Evolutionary conservation across 2,329 filamentous ascomycete species (phyloP).

Genomic region (Triangularia setosa): DNA sequence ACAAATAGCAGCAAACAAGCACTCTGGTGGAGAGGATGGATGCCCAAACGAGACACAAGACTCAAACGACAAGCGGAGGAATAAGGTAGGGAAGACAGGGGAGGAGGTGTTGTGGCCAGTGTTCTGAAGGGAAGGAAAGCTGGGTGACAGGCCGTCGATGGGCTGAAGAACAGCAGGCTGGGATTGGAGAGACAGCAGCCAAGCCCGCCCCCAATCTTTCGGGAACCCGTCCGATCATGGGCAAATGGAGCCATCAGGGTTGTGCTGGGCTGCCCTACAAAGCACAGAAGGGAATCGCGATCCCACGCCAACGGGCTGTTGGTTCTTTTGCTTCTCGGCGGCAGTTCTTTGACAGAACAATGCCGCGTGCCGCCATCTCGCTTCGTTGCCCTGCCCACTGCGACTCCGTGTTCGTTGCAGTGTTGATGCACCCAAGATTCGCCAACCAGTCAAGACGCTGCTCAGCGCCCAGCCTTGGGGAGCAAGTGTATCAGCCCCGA

Average conservation of each 20-base stretch:
- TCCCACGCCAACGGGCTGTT: not conserved
- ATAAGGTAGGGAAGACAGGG: not conserved
- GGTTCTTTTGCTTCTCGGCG: not conserved
- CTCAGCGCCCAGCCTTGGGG: not conserved
- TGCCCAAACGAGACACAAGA: not conserved
- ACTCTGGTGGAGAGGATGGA: not conserved
- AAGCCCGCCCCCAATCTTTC: not conserved
- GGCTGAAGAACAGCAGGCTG: not conserved
- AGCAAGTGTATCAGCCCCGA: not conserved
- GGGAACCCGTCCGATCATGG: not conserved
- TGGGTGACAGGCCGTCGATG: not conserved
- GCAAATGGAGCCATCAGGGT: too few relatives aligned
- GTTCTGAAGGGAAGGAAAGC: not conserved
- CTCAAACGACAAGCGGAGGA: too few relatives aligned
- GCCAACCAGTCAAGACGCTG: not conserved
- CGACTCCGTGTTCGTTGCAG: not conserved
- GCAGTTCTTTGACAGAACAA: not conserved
- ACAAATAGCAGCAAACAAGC: not conserved
- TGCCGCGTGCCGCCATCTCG: not conserved
- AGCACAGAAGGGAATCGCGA: not conserved
- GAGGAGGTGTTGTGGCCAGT: not conserved
- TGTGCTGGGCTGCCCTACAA: not conserved
- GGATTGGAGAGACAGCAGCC: not conserved
- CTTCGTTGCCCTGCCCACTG: not conserved
- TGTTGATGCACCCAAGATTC: not conserved